Base-by-base conservation (phyloP, 768 basidiomycete species). In the Leccinum aurantiacum region DNA sequence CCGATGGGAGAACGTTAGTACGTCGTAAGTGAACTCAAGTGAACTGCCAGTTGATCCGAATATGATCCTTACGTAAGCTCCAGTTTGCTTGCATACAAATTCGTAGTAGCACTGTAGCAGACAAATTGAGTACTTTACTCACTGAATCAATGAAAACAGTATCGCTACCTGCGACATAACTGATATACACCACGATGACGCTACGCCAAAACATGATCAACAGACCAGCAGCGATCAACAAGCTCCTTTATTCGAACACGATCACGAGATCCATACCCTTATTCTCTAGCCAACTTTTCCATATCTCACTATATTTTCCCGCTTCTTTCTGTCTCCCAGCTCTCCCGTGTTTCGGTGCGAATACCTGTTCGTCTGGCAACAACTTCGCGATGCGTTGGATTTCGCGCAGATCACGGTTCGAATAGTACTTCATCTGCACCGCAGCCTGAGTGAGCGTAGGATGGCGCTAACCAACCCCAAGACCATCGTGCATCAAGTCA, bases 371-470 rank as follows among this genome's bases (percentile, higher is more conserved):
- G 59, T 81, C 76, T 2, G 75, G 64, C n/a, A 75, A 53, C 58
- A 81, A 65, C 41, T 75, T 68, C 9, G 78, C 71, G 35, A 81
- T 82, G 33, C 78, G 76, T 41, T 66, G 70, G 24, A 81, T 78
- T 63, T 80, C 76, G 27, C 67, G 64, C 25, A 72, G 68, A 60
- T 81, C 80, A 8, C 75, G 71, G 35, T 60, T 64, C 53, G 78
- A 78, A 62, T 76, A 75, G 31, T 69, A 67, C 35, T 73, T 74
- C 41, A 81, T 74, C 29, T 67, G 66, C 37, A 60, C 58, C 41
- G 62, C 62, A 1, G 78, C 78, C 60, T 79, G 69, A 0, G 65
- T 63, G 19, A 73, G 60, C 14, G 71, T 79, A 0, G 76, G 79
- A 58, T 74, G 77, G 25, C 53, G 41, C 79, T 81, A 57, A 27